Conservation (phyloP, 805 yeast genomes). For the Metschnikowia henanensis region DNA sequence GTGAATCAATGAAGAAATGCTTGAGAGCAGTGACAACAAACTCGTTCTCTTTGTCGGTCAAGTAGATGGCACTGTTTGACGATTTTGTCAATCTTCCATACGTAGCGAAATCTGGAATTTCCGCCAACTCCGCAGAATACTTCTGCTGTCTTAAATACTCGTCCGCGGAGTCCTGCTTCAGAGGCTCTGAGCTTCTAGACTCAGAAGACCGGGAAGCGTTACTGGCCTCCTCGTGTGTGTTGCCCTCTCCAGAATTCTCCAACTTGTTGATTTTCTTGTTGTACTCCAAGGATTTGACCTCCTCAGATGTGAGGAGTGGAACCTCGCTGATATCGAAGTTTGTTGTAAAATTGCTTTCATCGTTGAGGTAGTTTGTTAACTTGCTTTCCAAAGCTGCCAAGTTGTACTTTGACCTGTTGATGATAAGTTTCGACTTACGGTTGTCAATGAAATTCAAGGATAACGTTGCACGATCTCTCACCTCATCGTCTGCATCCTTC, state of each 20-base stretch:
- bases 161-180: conserved; percentile 24
- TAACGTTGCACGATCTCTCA: conserved; percentile 94
- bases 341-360: conserved; percentile 44
- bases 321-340: conserved; percentile 74
- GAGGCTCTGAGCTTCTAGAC: conserved; percentile 19
- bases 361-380: conserved; percentile 68
- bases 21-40: conserved; percentile 83
- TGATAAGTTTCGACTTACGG: conserved; percentile 47
- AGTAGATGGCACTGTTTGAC: conserved; percentile 54
- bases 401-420: conserved; percentile 69
- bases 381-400: conserved; percentile 76
- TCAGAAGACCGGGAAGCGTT: conserved; percentile 9
- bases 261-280: conserved; percentile 48
- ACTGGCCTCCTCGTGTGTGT: conserved; percentile 17
- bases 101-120: conserved; percentile 68
- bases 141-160: conserved; percentile 53
- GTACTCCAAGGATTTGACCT: conserved; percentile 62
- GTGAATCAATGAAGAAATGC: conserved; percentile 69
- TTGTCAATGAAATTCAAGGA: conserved; percentile 63
- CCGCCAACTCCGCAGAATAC: conserved; percentile 65
- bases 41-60: conserved; percentile 93
- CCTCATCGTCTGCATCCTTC: conserved; percentile 92
- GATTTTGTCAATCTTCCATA: conserved; percentile 80
- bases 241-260: conserved; percentile 27
- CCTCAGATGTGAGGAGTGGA: conserved; percentile 67